Conservation (phyloP, 768 basidiomycete genomes). For the Rhizopogon vulgaris region DNA sequence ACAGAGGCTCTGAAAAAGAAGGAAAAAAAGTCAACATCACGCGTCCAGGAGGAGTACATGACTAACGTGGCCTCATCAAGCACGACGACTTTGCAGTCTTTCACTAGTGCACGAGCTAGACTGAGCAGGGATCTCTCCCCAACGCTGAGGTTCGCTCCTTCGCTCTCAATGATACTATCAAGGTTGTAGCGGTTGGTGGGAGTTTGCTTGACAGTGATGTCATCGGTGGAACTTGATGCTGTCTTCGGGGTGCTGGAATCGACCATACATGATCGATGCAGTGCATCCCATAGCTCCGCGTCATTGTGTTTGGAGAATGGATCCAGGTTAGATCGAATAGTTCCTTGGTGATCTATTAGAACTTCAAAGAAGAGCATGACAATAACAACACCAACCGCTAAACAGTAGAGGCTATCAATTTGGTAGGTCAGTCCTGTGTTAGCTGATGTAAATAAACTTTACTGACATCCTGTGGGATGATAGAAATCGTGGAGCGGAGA, state of each 20-base stretch:
- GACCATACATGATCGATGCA: conserved; percentile 53
- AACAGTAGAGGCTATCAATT: conserved; percentile 45
- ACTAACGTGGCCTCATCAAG: conserved; percentile 37
- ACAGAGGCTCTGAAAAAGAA: conserved; percentile 28
- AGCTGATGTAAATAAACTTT: background rate
- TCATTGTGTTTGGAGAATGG: conserved; percentile 60
- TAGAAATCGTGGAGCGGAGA: conserved; percentile 51
- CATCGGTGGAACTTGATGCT: conserved; percentile 16
- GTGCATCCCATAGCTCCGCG: conserved; percentile 64
- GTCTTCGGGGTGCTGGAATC: conserved; percentile 18
- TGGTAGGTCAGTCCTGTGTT: background rate
- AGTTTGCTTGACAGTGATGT: conserved; percentile 7
- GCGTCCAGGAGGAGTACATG: conserved; percentile 23
- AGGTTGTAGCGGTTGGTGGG: conserved; percentile 37
- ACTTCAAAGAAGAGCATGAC: conserved; percentile 11
- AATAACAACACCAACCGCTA: conserved; percentile 38
- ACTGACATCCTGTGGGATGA: conserved; percentile 65
- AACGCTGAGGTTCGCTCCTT: conserved; percentile 46
- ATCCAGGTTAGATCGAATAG: conserved; percentile 52
- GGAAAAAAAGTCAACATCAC: conserved; percentile 2
- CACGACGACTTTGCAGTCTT: conserved; percentile 42
- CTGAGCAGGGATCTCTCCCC: conserved; percentile 43
- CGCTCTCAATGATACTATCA: conserved; percentile 46
- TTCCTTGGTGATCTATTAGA: conserved; percentile 36
- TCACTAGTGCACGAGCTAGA: conserved; percentile 49